A percentile compares a stretch with the other conserved stretches of the same genome.
Evolutionary conservation across 345 rosid genomes (phyloP).

Genomic region (Trapa bicornis): DNA sequence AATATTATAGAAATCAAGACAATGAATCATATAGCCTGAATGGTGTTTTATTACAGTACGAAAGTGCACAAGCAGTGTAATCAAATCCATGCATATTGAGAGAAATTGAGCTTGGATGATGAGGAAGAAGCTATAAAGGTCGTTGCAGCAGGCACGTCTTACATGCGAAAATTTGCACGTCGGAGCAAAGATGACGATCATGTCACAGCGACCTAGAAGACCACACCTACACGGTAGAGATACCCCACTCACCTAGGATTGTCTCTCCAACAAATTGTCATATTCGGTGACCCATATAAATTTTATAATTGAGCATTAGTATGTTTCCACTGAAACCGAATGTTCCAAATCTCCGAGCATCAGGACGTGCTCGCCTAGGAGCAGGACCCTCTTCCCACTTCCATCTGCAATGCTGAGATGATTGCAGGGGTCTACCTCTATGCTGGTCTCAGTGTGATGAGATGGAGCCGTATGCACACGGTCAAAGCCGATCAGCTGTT

Average conservation of each 20-base stretch:
- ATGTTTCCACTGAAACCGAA: slow-evolving; percentile 31
- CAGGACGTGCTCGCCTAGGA: slow-evolving; percentile 47
- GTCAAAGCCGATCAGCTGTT: slow-evolving; percentile 66
- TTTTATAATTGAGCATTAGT: not conserved
- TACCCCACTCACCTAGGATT: too few species aligned
- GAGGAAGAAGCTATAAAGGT: not conserved
- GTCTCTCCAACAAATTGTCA: too few species aligned
- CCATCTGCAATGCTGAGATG: slow-evolving; percentile 51
- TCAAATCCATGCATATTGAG: not conserved
- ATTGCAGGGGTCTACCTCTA: slow-evolving; percentile 60
- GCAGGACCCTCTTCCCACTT: slow-evolving; percentile 45
- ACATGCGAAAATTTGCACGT: slow-evolving; percentile 21
- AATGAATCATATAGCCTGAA: not conserved
- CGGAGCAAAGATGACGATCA: too few species aligned
- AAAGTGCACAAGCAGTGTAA: not conserved
- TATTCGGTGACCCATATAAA: too few species aligned
- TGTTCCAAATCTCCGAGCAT: slow-evolving; percentile 49
- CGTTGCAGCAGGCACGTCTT: not conserved
- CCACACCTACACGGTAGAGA: too few species aligned
- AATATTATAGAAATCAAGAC: not conserved
- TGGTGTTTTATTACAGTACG: not conserved
- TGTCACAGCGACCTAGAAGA: too few species aligned
- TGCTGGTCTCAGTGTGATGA: slow-evolving; percentile 28
- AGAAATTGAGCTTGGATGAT: not conserved
- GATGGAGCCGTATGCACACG: slow-evolving; percentile 43